Evolutionary conservation across 2,329 filamentous ascomycete genomes (phyloP), one percentile per base, ranked within the genome.

Genomic region (Aspergillus texensis): DNA sequence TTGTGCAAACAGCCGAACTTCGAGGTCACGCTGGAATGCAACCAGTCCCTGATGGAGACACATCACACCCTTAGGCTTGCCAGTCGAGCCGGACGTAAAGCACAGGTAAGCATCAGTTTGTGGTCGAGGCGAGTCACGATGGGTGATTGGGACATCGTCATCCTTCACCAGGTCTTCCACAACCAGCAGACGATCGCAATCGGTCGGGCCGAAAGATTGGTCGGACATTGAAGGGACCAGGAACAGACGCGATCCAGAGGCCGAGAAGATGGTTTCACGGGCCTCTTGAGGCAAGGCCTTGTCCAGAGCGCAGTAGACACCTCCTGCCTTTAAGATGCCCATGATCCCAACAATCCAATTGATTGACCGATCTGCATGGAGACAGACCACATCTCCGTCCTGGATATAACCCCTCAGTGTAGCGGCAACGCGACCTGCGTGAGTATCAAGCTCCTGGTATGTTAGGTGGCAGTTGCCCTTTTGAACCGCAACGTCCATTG

Each of bases 41-140:
- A 81, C 72, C 0, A 81, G 62, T 0, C 74, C 72, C 16, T 61
- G 54, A 56, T 82, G 79, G 1, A 62, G 65, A 62, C 74, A 79
- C 8, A 62, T n/a, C 1, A 69, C 63, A 1, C 67, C 67, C 57
- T 69, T 69, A 1, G 68, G 68, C 4, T 61, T 57, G 3, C 68
- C 68, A 9, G 66, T 70, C 4, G 66, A 67, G 0, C 81, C 81
- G 1, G 80, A 83, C 0, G 82, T 83, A 62, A 81, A 83, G 54
- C 77, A 78, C 0, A 83, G 32, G 60, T 34, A 34, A 8, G 32
- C 32, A 34, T 34, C 32, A 2, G 43, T 57, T 14, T 60, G 52
- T 6, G 58, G 54, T 30, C 58, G 28, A 39, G 58, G 43, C 16
- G 53, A 11, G 24, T 21, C 19, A 10, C 54, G 28, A 16, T 48